Conservation (phyloP, 169 alveolate genomes). For the Plasmodium inui region DNA sequence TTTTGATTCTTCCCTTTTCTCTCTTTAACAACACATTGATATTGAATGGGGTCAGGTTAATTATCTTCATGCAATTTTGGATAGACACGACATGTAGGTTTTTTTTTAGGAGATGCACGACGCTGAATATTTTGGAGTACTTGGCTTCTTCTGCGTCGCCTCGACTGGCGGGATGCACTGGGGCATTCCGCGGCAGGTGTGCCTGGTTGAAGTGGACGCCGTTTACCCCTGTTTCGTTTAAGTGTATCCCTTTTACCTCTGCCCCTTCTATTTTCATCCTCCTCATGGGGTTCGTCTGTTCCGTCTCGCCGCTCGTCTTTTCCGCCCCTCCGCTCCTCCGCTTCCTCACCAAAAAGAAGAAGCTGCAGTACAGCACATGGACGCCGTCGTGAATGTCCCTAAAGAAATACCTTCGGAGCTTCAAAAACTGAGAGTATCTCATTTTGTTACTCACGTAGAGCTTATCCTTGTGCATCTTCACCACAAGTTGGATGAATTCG, state of each 20-base stretch:
- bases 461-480: background rate
- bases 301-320: background rate
- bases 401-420: background rate
- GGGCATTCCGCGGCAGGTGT: background rate
- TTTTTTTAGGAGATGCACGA: background rate
- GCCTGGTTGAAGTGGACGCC: background rate
- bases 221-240: background rate
- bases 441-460: conserved; percentile 30
- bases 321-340: background rate
- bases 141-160: background rate
- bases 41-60: conserved; percentile 30
- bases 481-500: conserved; percentile 25
- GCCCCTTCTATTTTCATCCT: background rate
- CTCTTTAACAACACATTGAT: conserved; percentile 41
- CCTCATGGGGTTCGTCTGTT: background rate
- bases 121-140: conserved; percentile 24
- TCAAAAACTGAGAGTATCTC: conserved; percentile 15
- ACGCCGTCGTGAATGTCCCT: conserved; percentile 13
- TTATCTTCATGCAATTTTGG: conserved; percentile 16
- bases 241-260: background rate
- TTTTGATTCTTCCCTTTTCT: conserved; percentile 64
- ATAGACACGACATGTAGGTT: conserved; percentile 19
- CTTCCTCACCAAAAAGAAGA: conserved; percentile 11
- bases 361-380: background rate
- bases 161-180: background rate